Evolutionary conservation across 2,329 filamentous ascomycete species (phyloP), one percentile per base, ranked within the genome.

Genomic region (Pyrenochaeta sp.): DNA sequence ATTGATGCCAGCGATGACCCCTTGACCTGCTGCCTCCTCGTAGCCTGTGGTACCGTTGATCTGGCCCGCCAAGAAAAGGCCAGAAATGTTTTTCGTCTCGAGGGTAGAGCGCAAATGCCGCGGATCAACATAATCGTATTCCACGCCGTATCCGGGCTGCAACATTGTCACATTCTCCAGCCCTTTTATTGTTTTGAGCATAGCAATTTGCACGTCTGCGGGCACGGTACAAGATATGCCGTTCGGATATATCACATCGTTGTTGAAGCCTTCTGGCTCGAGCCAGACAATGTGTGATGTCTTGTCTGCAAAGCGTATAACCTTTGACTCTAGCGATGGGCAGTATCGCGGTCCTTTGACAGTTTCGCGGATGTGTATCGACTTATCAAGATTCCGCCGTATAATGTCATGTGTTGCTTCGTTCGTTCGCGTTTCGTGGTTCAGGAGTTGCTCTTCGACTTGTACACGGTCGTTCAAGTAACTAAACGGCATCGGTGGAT

Each of bases 41-140:
- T 99, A 99, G 3, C 95, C 95, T 0, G 95, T 99, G 0, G 95
- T 99, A 40, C 95, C 95, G 75, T 99, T 99, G 75, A 99, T 97
- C 74, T 99, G 95, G 3, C 95, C 95, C 0, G 95, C 95, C 29
- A 99, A 83, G 77, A 90, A 99, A 11, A 99, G 85, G 1, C 95
- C 95, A 7, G 82, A 81, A 58, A 99, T 97, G 18, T 89, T 84
- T 76, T 98, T 99, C 1, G 95, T 98, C 76, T 99, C 95, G 7
- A 99, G 85, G 0, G 93, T 95, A n/a, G 90, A 87, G 60, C 88
- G 89, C 3, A 99, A 82, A 64, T 90, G 90, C 46, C 95, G 89
- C 15, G 95, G 95, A 71, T 99, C 95, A 15, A 99, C 91, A 74
- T 99, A 99, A 78, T 98, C 95, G 75, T 99, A 99, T 74, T 99